A percentile compares a stretch with the other conserved stretches of the same genome.
These are phyloP conservation scores for Cryptosporidium meleagridis DNA, from an alignment of 169 alveolate species.

Conservation along the genomic window DNA sequence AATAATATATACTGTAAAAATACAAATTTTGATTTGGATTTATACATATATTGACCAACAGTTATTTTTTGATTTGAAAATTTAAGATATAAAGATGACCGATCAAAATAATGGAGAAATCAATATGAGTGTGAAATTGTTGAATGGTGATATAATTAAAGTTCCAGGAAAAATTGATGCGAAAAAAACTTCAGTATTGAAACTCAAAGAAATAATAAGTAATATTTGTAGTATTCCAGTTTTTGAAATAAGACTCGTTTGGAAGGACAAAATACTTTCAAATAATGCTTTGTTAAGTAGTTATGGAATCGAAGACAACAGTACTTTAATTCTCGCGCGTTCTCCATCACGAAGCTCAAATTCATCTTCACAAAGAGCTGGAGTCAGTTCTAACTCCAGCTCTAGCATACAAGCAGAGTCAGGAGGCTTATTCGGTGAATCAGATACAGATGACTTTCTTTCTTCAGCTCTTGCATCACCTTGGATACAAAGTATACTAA, in stretches of 20 bases:
- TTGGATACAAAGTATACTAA: conserved; percentile 75
- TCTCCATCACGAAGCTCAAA: conserved; percentile 17
- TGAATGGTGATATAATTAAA: conserved; percentile 37
- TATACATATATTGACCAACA: not conserved
- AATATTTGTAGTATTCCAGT: conserved; percentile 33
- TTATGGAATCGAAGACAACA: conserved; percentile 34
- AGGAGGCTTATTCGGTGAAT: not conserved
- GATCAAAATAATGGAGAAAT: not conserved
- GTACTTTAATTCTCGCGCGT: conserved; percentile 46
- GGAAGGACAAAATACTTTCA: conserved; percentile 61
- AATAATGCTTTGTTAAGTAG: conserved; percentile 9
- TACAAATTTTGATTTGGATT: too few relatives aligned
- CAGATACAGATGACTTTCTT: conserved; percentile 48
- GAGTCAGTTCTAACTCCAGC: not conserved
- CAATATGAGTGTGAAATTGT: conserved; percentile 15
- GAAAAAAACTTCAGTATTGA: conserved; percentile 33
- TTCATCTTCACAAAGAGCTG: not conserved
- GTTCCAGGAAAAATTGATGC: conserved; percentile 30
- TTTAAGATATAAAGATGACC: not conserved
- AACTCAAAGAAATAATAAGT: conserved; percentile 60
- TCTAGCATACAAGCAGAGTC: not conserved
- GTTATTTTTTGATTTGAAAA: not conserved
- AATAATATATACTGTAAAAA: too few relatives aligned
- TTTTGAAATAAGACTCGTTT: conserved; percentile 53
- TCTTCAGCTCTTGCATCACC: conserved; percentile 74